Evolutionary conservation across 305 asterid species (phyloP), one percentile per base, ranked within the genome.

Genomic region (Lippia alba): DNA sequence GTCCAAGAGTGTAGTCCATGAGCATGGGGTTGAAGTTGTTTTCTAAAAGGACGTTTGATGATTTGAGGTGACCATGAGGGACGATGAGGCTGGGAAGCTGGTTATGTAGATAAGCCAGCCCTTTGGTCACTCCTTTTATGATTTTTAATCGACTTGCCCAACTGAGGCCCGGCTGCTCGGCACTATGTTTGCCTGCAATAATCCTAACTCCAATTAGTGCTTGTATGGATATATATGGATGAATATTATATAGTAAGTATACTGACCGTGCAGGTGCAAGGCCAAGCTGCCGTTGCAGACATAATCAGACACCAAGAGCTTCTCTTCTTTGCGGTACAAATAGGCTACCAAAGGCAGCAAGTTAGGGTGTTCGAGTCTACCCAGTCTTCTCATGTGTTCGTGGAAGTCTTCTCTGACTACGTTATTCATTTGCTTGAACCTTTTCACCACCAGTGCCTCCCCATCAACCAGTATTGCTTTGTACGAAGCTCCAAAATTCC

Each of bases 11-110:
- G 45, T 91, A 91, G 78, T 94, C 98, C 77, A 83, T 82, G 60
- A 93, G 85, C 54, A 87, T 67, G 6, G 98, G 91, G 48, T 89
- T 89, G 51, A 73, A 81, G 20, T 81, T 56, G 33, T 80, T 57
- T 54, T 85, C 79, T 0, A 93, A 66, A 34, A 93, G 85, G 36
- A 93, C 84, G 57, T 93, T 93, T 40, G 91, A 83, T 4, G 97
- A 91, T 76, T 93, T 93, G 2, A 91, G 85, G 76, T 93, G 92
- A 15, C 91, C 96, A 58, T 93, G 97, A 12, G 97, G 94, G 18
- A 86, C 75, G 0, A 66, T 74, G 8, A 83, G 81, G 62, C 82
- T 60, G 32, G 91, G 78, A 56, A 89, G 91, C 70, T 91, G 96
- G 0, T 66, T 55, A 69, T 93, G 87, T 15, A 93, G 89, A 80